Conservation (phyloP, 495 filamentous ascomycete species). For the Aspergillus conjunctus region DNA sequence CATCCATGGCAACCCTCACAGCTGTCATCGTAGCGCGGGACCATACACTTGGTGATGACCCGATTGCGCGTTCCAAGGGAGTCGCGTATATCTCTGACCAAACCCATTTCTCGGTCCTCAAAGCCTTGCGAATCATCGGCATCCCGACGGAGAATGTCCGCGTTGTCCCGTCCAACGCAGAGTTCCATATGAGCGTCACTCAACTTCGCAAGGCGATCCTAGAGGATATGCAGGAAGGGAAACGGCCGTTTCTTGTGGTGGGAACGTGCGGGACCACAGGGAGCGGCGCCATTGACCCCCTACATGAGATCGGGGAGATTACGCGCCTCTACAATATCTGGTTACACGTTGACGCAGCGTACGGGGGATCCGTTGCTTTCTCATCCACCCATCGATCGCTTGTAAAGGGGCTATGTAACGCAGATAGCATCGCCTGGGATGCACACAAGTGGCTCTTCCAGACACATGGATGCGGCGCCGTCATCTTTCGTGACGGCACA, state of each 20-base stretch:
- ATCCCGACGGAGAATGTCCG: conserved; percentile 26
- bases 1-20: conserved; percentile 13
- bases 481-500: conserved; percentile 20
- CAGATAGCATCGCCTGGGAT: conserved; percentile 35
- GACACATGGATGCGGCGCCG: conserved; percentile 28
- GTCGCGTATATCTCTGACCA: conserved; percentile 31
- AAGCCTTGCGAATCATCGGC: conserved; percentile 27
- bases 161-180: conserved; percentile 18
- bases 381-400: conserved; percentile 16
- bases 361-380: conserved; percentile 30
- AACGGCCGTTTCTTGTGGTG: conserved; percentile 28
- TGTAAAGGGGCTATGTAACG: conserved; percentile 16
- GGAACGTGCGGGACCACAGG: conserved; percentile 32
- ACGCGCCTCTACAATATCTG: conserved; percentile 14
- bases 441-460: conserved; percentile 40
- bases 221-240: conserved; percentile 18
- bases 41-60: not conserved
- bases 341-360: conserved; percentile 32
- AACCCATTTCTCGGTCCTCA: conserved; percentile 30
- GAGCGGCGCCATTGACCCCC: conserved; percentile 32
- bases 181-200: conserved; percentile 17
- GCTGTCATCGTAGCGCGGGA: conserved; percentile 13
- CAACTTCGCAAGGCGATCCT: conserved; percentile 15
- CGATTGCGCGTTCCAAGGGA: not conserved
- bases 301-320: conserved; percentile 20